phyloP scores from a whole-genome alignment of 768 basidiomycete genomes.

The Tricholoma furcatifolium region DNA sequence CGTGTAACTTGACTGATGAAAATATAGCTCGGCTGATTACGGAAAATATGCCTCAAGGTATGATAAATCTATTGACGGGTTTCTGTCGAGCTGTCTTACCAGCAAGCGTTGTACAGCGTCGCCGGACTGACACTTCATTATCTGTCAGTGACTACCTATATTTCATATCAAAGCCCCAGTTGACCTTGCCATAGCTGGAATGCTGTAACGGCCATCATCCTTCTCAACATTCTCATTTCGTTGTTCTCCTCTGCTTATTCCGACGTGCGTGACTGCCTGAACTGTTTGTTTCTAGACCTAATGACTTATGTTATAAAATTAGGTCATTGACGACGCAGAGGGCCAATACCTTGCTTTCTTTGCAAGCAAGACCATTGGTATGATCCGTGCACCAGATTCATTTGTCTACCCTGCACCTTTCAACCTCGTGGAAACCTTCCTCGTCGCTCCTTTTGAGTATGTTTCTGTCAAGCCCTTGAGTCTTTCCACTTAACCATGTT shows the following conservation, averaged over 20 bases:
- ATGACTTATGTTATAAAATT: neutral
- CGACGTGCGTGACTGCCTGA: conserved; percentile 52
- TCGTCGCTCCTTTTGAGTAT: conserved; percentile 87
- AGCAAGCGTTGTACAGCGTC: conserved; percentile 31
- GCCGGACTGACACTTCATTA: conserved; percentile 75
- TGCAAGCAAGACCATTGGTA: conserved; percentile 79
- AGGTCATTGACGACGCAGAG: conserved; percentile 83
- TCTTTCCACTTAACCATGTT: conserved; percentile 4
- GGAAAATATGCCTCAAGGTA: conserved; percentile 53
- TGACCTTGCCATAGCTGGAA: conserved; percentile 60
- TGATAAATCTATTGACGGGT: neutral
- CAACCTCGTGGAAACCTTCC: conserved; percentile 79
- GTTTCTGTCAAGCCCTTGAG: conserved; percentile 25
- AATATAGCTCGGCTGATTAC: conserved; percentile 64
- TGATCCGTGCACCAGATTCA: conserved; percentile 86
- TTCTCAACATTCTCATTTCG: conserved; percentile 95
- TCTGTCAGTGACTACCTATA: conserved; percentile 47
- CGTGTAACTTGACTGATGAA: neutral
- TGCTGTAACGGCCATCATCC: conserved; percentile 75
- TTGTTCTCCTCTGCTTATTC: conserved; percentile 91
- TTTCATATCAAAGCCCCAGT: neutral
- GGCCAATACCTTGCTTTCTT: conserved; percentile 92
- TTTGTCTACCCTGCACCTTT: conserved; percentile 91
- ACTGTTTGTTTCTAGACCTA: neutral
- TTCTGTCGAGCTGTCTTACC: neutral